Percentiles rank a stretch among this genome's conserved stretches.
Evolutionary conservation across 2,329 filamentous ascomycete species (phyloP).

Genomic region (Fusarium nanum): DNA sequence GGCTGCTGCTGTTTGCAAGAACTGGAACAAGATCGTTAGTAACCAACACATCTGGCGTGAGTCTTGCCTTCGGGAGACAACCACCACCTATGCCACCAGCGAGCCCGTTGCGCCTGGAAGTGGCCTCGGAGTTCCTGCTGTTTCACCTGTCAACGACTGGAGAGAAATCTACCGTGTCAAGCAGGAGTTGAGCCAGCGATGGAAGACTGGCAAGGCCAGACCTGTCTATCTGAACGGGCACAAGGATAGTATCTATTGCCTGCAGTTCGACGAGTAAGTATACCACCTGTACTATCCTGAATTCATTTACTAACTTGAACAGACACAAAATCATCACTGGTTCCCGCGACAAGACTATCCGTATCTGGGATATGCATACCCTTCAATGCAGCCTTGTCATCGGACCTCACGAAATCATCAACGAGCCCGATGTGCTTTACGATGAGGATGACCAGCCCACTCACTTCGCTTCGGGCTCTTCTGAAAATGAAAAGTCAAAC

Average conservation of each 20-base stretch:
- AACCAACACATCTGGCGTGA: slow-evolving; percentile 73
- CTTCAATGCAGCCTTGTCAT: slow-evolving; percentile 88
- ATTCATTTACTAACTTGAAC: slow-evolving; percentile 50
- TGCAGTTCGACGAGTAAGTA: slow-evolving; percentile 93
- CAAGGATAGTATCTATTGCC: slow-evolving; percentile 95
- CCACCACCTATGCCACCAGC: slow-evolving; percentile 69
- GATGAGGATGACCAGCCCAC: slow-evolving; percentile 63
- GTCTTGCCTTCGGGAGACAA: slow-evolving; percentile 71
- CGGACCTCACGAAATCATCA: slow-evolving; percentile 76
- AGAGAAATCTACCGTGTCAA: slow-evolving; percentile 85
- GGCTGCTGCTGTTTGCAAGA: slow-evolving; percentile 62
- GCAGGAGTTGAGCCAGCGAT: slow-evolving; percentile 79
- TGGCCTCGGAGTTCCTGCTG: slow-evolving; percentile 67
- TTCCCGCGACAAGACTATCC: slow-evolving; percentile 93
- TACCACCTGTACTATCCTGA: slow-evolving; percentile 47
- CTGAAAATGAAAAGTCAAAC: slow-evolving; percentile 60
- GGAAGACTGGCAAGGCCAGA: slow-evolving; percentile 81
- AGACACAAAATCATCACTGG: slow-evolving; percentile 96
- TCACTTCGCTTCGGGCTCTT: slow-evolving; percentile 67
- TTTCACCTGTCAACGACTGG: slow-evolving; percentile 79
- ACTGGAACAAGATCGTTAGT: slow-evolving; percentile 60
- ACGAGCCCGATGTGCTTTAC: slow-evolving; percentile 62
- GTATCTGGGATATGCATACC: slow-evolving; percentile 94
- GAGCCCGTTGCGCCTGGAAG: slow-evolving; percentile 62
- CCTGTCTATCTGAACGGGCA: slow-evolving; percentile 94